Conservation (phyloP, 2,329 filamentous ascomycete species). For the Dactylellina cionopaga region DNA sequence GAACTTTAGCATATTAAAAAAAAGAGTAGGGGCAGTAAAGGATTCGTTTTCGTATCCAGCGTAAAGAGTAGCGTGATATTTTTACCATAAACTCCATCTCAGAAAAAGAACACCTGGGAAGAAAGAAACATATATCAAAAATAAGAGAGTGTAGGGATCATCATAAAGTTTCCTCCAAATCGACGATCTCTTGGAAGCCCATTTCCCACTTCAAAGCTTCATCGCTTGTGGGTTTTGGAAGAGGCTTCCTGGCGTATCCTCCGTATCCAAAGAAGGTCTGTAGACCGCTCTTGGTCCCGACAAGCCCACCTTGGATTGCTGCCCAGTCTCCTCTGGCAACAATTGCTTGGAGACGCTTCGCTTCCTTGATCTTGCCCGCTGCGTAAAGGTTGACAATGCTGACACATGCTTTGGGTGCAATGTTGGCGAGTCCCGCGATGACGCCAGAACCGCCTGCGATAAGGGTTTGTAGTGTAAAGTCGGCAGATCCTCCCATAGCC, state of each 20-base stretch:
- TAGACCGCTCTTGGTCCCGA: conserved; percentile 85
- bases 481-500: conserved; percentile 86
- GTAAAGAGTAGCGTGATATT: conserved; percentile 14
- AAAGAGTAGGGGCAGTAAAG: conserved; percentile 13
- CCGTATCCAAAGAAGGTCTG: conserved; percentile 85
- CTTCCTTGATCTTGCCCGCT: conserved; percentile 78
- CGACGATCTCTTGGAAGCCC: conserved; percentile 47
- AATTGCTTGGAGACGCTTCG: conserved; percentile 78
- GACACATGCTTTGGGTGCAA: conserved; percentile 83
- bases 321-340: conserved; percentile 84
- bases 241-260: conserved; percentile 76
- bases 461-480: conserved; percentile 85
- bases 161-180: conserved; percentile 51
- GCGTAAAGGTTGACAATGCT: conserved; percentile 80
- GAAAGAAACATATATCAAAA: conserved; percentile 14
- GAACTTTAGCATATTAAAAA: conserved; percentile 23
- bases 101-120: conserved; percentile 24
- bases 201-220: conserved; percentile 61
- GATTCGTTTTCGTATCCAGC: conserved; percentile 37
- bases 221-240: conserved; percentile 72
- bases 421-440: conserved; percentile 85
- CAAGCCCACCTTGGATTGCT: conserved; percentile 81
- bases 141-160: neutral
- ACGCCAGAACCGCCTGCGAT: conserved; percentile 82
- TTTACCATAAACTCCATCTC: conserved; percentile 42